Evolutionary conservation across 306 rosid species (phyloP).

Genomic region (Mimosa pudica): DNA sequence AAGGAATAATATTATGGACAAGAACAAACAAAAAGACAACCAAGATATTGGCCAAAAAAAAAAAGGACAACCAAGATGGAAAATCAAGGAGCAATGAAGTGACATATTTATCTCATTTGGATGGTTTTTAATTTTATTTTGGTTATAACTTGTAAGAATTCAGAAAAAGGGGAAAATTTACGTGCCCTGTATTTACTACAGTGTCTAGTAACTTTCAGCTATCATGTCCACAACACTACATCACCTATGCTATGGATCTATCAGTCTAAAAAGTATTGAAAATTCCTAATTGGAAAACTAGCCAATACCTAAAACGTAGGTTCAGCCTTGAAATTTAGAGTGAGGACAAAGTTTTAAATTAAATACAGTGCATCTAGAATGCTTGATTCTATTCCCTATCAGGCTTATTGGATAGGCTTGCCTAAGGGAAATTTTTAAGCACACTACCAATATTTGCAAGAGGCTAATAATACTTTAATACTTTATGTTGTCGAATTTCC

Average conservation of each 20-base stretch:
- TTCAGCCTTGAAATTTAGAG: not conserved
- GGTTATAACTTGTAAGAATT: not conserved
- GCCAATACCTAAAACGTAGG: not conserved
- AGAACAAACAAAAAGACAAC: slow-evolving; percentile 22
- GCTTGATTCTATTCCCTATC: not conserved
- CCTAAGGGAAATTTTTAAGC: not conserved
- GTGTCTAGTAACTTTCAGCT: not conserved
- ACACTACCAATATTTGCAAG: not conserved
- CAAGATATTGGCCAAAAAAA: too few relatives aligned
- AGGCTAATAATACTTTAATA: not conserved
- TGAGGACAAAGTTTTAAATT: not conserved
- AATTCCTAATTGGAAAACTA: not conserved
- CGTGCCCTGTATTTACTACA: not conserved
- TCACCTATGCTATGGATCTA: slow-evolving; percentile 10
- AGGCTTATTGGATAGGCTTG: not conserved
- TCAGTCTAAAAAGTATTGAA: not conserved
- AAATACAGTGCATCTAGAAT: not conserved
- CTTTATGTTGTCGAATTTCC: not conserved
- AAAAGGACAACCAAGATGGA: not conserved
- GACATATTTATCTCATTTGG: not conserved
- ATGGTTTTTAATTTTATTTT: not conserved
- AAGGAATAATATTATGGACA: not conserved
- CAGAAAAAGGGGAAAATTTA: not conserved
- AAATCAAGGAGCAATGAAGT: not conserved
- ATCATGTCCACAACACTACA: not conserved